Conservation (phyloP, 768 basidiomycete species). For the Phlebiopsis flavidoalba region DNA sequence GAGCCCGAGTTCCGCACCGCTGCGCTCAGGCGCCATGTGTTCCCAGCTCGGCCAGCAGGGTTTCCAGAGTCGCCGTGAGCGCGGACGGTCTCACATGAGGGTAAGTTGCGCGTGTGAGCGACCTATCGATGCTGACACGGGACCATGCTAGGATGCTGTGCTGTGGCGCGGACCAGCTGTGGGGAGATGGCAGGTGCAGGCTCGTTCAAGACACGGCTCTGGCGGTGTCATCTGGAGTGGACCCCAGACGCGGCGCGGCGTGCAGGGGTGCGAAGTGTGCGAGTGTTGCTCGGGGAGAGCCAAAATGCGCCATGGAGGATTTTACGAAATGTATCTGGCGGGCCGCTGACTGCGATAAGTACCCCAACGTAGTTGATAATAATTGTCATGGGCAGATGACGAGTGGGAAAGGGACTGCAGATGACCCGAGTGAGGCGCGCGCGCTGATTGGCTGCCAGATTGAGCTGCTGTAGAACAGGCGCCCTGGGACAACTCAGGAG, state of each 20-base stretch:
- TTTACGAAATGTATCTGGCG: conserved; percentile 18
- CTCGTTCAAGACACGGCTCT: background rate
- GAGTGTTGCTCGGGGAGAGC: conserved; percentile 14
- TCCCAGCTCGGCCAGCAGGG: too few relatives aligned
- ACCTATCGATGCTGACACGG: background rate
- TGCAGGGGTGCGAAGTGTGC: conserved; percentile 4
- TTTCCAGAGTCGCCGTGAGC: conserved; percentile 20
- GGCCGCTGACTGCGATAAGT: conserved; percentile 2
- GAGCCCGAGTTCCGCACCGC: too few relatives aligned
- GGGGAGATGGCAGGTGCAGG: background rate
- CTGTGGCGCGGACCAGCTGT: background rate
- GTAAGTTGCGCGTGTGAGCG: conserved; percentile 8
- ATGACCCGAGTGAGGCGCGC: background rate
- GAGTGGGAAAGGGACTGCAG: background rate
- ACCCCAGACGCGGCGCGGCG: background rate
- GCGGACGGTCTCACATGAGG: conserved; percentile 19
- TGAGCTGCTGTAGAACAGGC: background rate
- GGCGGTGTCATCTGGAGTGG: background rate
- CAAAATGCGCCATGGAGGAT: conserved; percentile 16
- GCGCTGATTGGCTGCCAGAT: background rate
- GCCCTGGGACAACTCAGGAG: too few relatives aligned
- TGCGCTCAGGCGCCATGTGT: too few relatives aligned
- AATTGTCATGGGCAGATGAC: too few relatives aligned
- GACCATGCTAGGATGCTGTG: background rate
- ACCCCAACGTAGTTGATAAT: background rate